phyloP scores from a whole-genome alignment of 1,139 yeast genomes.

The Kodamaea plutei region DNA sequence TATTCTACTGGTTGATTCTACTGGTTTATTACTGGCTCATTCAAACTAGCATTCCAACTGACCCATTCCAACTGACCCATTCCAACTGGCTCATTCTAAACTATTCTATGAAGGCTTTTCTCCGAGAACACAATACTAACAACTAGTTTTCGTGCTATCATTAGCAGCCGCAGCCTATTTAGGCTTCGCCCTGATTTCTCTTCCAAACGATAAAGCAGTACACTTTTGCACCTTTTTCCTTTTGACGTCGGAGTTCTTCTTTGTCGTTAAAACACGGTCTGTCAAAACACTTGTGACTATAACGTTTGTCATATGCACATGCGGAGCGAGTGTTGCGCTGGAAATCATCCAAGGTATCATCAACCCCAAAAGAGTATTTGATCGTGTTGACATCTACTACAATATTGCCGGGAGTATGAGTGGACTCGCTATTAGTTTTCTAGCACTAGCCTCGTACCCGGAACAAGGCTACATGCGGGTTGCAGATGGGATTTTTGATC shows the following conservation, averaged over 20 bases:
- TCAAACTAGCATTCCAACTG: too few relatives aligned
- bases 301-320: slow-evolving; percentile 43
- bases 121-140: too few relatives aligned
- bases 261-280: slow-evolving; percentile 43
- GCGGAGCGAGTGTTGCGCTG: slow-evolving; percentile 46
- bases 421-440: too few relatives aligned
- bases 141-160: slow-evolving; percentile 16
- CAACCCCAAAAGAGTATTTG: slow-evolving; percentile 47
- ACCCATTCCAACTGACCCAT: too few relatives aligned
- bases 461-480: too few relatives aligned
- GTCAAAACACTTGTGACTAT: slow-evolving; percentile 36
- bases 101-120: too few relatives aligned
- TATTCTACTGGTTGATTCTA: too few relatives aligned
- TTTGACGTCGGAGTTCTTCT: slow-evolving; percentile 52
- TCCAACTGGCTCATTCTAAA: too few relatives aligned
- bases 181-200: slow-evolving; percentile 49
- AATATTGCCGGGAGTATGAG: slow-evolving; percentile 37
- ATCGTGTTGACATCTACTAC: slow-evolving; percentile 40
- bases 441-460: too few relatives aligned
- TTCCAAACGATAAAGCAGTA: slow-evolving; percentile 50
- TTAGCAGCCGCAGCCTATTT: slow-evolving; percentile 36
- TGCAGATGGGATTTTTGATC: too few relatives aligned
- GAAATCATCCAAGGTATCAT: slow-evolving; percentile 41
- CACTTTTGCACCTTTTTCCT: slow-evolving; percentile 50
- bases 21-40: too few relatives aligned